Conservation (phyloP, 1,139 yeast species). For the Debaryomyces sp. region DNA sequence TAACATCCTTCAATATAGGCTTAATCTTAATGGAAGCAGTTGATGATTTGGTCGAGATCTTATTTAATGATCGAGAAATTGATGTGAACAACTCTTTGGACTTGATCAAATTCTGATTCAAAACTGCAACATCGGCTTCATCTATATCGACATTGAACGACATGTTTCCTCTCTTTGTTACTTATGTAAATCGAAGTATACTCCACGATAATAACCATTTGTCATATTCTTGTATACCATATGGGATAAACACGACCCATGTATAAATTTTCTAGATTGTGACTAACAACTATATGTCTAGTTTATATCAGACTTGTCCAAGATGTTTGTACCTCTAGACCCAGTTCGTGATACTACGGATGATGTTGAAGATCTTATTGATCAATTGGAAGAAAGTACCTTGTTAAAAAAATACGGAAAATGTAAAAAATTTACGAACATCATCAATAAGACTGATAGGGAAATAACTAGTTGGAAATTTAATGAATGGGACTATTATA, state of each 20-base stretch:
- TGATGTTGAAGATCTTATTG: conserved; percentile 16
- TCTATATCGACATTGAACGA: conserved; percentile 56
- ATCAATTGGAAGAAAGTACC: conserved; percentile 20
- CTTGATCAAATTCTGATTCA: conserved; percentile 69
- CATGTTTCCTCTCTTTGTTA: conserved; percentile 13
- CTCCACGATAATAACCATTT: background rate
- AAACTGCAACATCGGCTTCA: conserved; percentile 83
- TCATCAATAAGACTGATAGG: conserved; percentile 19
- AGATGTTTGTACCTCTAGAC: conserved; percentile 6
- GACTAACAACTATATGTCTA: background rate
- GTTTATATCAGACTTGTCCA: background rate
- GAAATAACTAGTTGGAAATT: conserved; percentile 67
- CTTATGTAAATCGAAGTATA: background rate
- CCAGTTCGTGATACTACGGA: conserved; percentile 14
- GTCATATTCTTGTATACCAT: background rate
- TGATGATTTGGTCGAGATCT: conserved; percentile 58
- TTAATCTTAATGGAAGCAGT: conserved; percentile 66
- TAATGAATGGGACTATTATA: conserved; percentile 81
- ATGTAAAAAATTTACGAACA: conserved; percentile 22
- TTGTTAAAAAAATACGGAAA: conserved; percentile 26
- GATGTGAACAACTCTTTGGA: conserved; percentile 59
- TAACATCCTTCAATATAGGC: conserved; percentile 72
- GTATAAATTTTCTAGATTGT: background rate
- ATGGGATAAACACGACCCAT: background rate
- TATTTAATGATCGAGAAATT: conserved; percentile 57